Percentiles rank a stretch among this genome's conserved stretches.
Conservation (phyloP, 495 filamentous ascomycete genomes). For the Jackrogersella minutella region DNA sequence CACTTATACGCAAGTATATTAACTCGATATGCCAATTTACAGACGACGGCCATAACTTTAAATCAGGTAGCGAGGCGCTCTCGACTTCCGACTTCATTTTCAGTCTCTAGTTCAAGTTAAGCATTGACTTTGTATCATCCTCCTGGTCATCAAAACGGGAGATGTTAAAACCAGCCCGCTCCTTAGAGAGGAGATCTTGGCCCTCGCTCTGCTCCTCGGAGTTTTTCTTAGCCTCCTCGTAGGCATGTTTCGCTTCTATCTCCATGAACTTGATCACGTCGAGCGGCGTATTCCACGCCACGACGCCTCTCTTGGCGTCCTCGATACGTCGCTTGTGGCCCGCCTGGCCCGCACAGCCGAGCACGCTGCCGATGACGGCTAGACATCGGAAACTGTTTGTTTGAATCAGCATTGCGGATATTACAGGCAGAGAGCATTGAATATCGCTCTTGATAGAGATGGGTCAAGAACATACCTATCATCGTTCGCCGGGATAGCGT, state of each 20-base stretch:
- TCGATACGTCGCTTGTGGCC: conserved; percentile 72
- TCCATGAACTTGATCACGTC: conserved; percentile 44
- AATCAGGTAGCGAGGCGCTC: background rate
- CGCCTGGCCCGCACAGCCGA: conserved; percentile 83
- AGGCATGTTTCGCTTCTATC: background rate
- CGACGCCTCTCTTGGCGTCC: conserved; percentile 65
- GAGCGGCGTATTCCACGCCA: conserved; percentile 63
- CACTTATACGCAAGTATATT: conserved; percentile 12
- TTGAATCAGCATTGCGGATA: no score
- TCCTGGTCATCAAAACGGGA: no score
- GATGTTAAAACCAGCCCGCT: no score
- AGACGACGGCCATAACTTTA: background rate
- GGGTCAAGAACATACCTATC: conserved; percentile 67
- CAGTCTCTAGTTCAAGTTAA: no score
- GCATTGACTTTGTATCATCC: no score
- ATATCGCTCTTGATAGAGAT: background rate
- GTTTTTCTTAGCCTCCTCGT: background rate
- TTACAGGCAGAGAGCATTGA: no score
- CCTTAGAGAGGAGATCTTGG: no score
- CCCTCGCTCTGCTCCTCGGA: no score
- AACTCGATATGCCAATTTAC: background rate
- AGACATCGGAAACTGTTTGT: conserved; percentile 73
- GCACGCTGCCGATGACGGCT: conserved; percentile 80
- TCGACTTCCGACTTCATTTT: background rate
- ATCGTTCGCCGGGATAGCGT: conserved; percentile 96